A percentile compares a stretch with the other conserved stretches of the same genome.
Evolutionary conservation across 495 filamentous ascomycete species (phyloP).

Genomic region (Aspergillus homomorphus): DNA sequence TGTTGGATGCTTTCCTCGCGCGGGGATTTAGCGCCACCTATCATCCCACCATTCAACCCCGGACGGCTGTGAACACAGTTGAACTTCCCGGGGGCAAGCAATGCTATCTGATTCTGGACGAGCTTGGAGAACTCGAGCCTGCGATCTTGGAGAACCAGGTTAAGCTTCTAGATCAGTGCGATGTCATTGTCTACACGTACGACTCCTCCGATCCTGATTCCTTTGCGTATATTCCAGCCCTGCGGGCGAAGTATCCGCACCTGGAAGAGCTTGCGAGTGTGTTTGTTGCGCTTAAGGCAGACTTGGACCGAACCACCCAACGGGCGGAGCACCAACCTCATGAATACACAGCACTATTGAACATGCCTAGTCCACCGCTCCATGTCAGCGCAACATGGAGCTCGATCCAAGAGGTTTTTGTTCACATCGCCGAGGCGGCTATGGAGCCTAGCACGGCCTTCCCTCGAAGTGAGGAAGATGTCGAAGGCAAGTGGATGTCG

Average conservation of each 20-base stretch:
- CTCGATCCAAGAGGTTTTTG: slow-evolving; percentile 88
- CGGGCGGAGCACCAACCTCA: slow-evolving; percentile 88
- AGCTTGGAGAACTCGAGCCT: slow-evolving; percentile 91
- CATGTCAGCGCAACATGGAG: slow-evolving; percentile 94
- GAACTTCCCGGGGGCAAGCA: slow-evolving; percentile 95
- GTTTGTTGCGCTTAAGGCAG: slow-evolving; percentile 90
- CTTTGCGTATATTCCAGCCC: slow-evolving; percentile 82
- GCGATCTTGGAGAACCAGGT: slow-evolving; percentile 88
- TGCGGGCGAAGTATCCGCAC: slow-evolving; percentile 74
- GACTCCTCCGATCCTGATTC: slow-evolving; percentile 95
- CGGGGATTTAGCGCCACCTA: slow-evolving; percentile 83
- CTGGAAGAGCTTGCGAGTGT: slow-evolving; percentile 84
- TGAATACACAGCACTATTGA: slow-evolving; percentile 77
- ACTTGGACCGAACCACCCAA: slow-evolving; percentile 91
- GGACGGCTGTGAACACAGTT: slow-evolving; percentile 91
- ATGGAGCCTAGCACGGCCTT: slow-evolving; percentile 84
- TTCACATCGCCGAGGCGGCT: slow-evolving; percentile 83
- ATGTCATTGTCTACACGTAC: slow-evolving; percentile 92
- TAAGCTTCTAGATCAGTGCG: slow-evolving; percentile 88
- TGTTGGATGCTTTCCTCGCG: slow-evolving; percentile 87
- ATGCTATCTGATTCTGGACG: slow-evolving; percentile 92
- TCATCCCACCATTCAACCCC: slow-evolving; percentile 89
- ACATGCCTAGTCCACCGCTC: slow-evolving; percentile 71
- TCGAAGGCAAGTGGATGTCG: slow-evolving; percentile 72
- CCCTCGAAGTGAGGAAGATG: slow-evolving; percentile 80